phyloP scores from a whole-genome alignment of 306 rosid species.

The Castanea crenata region DNA sequence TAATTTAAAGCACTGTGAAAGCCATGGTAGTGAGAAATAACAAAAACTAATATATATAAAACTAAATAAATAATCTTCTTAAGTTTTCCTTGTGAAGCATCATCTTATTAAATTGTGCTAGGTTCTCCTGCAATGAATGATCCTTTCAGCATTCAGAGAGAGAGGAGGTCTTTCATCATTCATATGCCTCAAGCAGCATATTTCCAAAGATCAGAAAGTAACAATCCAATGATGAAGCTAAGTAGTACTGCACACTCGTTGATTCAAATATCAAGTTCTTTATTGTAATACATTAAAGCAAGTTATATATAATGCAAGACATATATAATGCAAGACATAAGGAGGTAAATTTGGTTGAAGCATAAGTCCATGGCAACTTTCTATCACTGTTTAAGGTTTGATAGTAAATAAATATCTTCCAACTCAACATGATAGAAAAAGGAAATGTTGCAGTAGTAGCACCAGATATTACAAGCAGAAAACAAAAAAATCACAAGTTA shows the following conservation, averaged over 20 bases:
- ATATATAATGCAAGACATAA: background rate
- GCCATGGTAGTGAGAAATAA: slow-evolving; percentile 12
- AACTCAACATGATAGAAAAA: background rate
- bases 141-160: background rate
- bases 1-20: slow-evolving; percentile 9
- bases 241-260: background rate
- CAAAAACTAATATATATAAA: background rate
- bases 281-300: background rate
- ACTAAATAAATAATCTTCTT: slow-evolving; percentile 4
- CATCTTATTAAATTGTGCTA: background rate
- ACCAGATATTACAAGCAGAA: background rate
- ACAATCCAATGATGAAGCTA: background rate
- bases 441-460: background rate
- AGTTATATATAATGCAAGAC: background rate
- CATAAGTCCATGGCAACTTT: background rate
- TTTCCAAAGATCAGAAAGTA: background rate
- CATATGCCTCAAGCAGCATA: slow-evolving; percentile 10
- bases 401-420: background rate
- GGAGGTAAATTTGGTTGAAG: background rate
- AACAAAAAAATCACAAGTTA: background rate
- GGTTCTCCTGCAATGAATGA: background rate
- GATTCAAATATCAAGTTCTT: background rate
- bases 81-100: background rate
- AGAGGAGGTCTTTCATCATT: background rate
- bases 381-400: background rate